phyloP scores from a whole-genome alignment of 2,329 filamentous ascomycete species.

The Alternaria tenuissima region DNA sequence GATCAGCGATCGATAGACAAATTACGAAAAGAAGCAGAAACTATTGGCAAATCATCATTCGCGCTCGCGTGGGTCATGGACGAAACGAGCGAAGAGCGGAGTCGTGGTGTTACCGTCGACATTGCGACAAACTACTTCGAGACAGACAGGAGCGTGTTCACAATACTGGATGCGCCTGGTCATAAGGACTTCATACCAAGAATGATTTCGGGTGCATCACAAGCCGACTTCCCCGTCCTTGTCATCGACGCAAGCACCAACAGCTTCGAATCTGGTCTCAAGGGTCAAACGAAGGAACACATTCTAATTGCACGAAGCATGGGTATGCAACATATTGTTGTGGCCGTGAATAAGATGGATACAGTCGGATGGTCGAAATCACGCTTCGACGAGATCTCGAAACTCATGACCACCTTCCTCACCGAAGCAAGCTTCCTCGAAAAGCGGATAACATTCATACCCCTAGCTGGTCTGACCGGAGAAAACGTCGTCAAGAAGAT shows the following conservation, averaged over 20 bases:
- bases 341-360: constrained; percentile 96
- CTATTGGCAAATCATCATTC: constrained; percentile 93
- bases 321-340: constrained; percentile 85
- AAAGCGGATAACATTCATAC: constrained; percentile 85
- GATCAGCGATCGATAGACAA: constrained; percentile 89
- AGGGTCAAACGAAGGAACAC: constrained; percentile 94
- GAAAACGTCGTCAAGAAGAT: constrained; percentile 78
- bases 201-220: constrained; percentile 96
- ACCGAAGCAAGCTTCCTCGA: constrained; percentile 80
- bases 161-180: constrained; percentile 93
- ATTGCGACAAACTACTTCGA: constrained; percentile 95
- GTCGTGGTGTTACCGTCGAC: constrained; percentile 92
- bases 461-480: constrained; percentile 86
- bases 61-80: constrained; percentile 97
- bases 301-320: constrained; percentile 88
- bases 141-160: constrained; percentile 85
- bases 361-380: constrained; percentile 82
- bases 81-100: constrained; percentile 86
- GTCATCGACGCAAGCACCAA: constrained; percentile 92
- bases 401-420: constrained; percentile 85
- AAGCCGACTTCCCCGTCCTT: constrained; percentile 93
- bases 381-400: constrained; percentile 83
- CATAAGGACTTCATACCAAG: constrained; percentile 97
- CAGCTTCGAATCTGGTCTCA: constrained; percentile 91
- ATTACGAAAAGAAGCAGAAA: constrained; percentile 86